Evolutionary conservation across 1,284 basidiomycete genomes (phyloP).

Genomic region (Sporisorium reilianum): DNA sequence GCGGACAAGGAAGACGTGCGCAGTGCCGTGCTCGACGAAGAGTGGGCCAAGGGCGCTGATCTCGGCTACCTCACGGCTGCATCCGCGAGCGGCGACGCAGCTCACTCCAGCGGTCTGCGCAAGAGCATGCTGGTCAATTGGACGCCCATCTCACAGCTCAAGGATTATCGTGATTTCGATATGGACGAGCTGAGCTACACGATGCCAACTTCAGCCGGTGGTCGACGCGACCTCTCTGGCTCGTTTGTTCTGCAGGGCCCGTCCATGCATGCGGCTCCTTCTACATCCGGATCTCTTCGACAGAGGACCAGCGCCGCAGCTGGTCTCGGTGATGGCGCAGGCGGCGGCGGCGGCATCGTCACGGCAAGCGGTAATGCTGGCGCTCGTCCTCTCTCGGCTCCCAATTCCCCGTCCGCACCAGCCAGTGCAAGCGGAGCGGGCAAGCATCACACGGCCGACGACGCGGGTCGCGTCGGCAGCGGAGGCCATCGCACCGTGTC

Average conservation of each 20-base stretch:
- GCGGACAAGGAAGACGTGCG: constrained; percentile 59
- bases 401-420: constrained; percentile 15
- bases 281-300: constrained; percentile 38
- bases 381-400: constrained; percentile 18
- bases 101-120: constrained; percentile 1
- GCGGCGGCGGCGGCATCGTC: not conserved
- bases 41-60: constrained; percentile 52
- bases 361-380: constrained; percentile 6
- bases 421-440: not conserved
- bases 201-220: constrained; percentile 1
- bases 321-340: constrained; percentile 4
- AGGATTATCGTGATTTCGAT: constrained; percentile 19
- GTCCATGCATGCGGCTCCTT: constrained; percentile 4
- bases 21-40: constrained; percentile 55
- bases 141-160: constrained; percentile 43
- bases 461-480: not conserved
- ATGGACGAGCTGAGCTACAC: constrained; percentile 19
- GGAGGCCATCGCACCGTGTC: constrained; percentile 8
- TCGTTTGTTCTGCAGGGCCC: constrained; percentile 19
- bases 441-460: constrained; percentile 22
- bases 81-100: constrained; percentile 6
- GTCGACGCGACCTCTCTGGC: constrained; percentile 22
- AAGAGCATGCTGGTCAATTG: constrained; percentile 24
- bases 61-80: constrained; percentile 12
- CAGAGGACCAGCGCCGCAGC: constrained; percentile 20